Conservation (phyloP, 805 yeast genomes). For the Starmerella bombi region DNA sequence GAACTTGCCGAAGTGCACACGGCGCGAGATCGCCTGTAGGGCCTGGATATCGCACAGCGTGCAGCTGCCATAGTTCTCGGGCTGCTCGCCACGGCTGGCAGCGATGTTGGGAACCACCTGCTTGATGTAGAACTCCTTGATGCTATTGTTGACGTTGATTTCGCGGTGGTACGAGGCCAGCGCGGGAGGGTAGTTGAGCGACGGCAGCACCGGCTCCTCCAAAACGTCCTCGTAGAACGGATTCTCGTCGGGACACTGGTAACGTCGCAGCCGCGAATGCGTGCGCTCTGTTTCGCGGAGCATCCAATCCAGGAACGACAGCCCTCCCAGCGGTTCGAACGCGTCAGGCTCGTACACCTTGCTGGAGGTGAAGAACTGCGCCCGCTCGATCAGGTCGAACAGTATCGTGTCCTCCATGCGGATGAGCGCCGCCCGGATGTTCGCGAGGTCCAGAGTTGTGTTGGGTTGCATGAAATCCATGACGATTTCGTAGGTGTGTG, state of each 20-base stretch:
- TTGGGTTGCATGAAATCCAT: constrained; percentile 83
- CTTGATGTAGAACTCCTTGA: constrained; percentile 52
- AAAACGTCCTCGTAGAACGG: constrained; percentile 69
- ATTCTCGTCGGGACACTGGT: constrained; percentile 85
- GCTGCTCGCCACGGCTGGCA: constrained; percentile 55
- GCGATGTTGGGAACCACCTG: constrained; percentile 66
- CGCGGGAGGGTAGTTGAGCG: constrained; percentile 62
- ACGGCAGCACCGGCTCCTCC: constrained; percentile 62
- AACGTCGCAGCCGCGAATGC: constrained; percentile 74
- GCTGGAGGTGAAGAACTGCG: constrained; percentile 68
- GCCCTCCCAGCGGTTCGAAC: constrained; percentile 51
- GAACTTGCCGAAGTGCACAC: constrained; percentile 94
- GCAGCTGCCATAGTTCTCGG: constrained; percentile 79
- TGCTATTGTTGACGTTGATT: constrained; percentile 60
- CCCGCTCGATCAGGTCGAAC: constrained; percentile 82
- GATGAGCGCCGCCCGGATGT: constrained; percentile 72
- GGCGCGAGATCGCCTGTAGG: constrained; percentile 73
- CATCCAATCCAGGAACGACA: constrained; percentile 80
- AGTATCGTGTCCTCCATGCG: constrained; percentile 96
- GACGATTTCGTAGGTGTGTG: too few relatives aligned
- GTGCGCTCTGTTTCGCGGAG: constrained; percentile 58
- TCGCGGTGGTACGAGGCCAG: constrained; percentile 64
- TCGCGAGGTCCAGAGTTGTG: constrained; percentile 62
- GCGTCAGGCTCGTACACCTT: constrained; percentile 52
- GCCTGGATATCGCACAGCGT: constrained; percentile 74